Conservation (phyloP, 2,329 filamentous ascomycete species). For the Venturia asperata region DNA sequence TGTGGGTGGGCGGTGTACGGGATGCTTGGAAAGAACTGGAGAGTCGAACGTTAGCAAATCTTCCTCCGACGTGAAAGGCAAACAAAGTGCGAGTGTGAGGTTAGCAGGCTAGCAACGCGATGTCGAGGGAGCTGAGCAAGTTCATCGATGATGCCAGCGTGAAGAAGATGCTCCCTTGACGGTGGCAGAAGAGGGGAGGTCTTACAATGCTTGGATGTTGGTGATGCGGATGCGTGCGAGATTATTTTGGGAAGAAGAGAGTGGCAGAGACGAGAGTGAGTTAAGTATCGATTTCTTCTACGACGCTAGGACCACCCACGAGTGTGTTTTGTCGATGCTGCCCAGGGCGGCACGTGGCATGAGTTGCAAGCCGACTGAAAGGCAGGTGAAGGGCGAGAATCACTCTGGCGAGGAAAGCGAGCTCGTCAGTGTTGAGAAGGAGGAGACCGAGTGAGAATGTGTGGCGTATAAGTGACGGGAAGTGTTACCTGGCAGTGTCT, state of each 20-base stretch:
- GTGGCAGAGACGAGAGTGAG: neutral
- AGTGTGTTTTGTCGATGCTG: constrained; percentile 6
- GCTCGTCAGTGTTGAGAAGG: neutral
- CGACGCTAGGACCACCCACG: neutral
- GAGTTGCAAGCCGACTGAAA: neutral
- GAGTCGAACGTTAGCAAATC: neutral
- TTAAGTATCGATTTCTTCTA: neutral
- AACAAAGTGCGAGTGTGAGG: neutral
- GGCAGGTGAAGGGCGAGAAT: neutral
- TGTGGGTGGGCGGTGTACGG: constrained; percentile 6
- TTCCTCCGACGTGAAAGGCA: neutral
- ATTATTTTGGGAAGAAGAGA: constrained; percentile 3
- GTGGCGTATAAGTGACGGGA: constrained; percentile 2
- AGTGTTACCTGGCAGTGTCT: constrained; percentile 8
- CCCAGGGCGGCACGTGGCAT: constrained; percentile 1
- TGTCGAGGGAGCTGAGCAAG: neutral
- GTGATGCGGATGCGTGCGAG: constrained; percentile 3
- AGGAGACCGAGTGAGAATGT: neutral
- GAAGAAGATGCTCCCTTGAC: neutral
- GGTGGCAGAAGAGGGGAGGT: neutral
- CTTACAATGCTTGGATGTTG: constrained; percentile 1
- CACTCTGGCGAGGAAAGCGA: neutral
- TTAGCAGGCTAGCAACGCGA: neutral
- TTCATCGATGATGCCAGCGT: neutral
- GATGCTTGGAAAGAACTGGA: constrained; percentile 5